Evolutionary conservation across 2,329 filamentous ascomycete species (phyloP), one percentile per base, ranked within the genome.

Genomic region (Emergomyces pasteurianus): DNA sequence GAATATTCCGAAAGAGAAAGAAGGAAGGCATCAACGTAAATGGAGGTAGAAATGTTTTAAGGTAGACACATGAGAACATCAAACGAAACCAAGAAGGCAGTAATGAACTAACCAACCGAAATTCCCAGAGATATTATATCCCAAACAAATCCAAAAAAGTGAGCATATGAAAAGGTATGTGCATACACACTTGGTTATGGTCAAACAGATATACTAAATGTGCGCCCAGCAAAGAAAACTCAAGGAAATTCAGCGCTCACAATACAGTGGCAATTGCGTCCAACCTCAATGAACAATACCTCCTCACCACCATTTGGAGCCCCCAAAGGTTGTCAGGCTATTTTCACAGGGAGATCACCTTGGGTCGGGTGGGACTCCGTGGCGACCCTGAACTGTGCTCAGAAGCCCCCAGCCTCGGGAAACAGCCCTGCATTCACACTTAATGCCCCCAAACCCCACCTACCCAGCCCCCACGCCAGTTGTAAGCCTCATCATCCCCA

Each of bases 401-500:
- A 58, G 71, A 68, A 34, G 71, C 65, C 38, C 69, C 67, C 16
- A 26, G 18, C 2, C 46, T n/a, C n/a, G 5, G 34, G 34, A 1
- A 5, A 5, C 7, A 9, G n/a, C 10, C 21, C 21, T n/a, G 21
- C n/a, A 23, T 46, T 12, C 21, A 8, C 47, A 50, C 6, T 28
- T 31, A 14, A 16, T 9, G 8, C 3, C 8, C 50, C 3, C 65
- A 63, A 12, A 60, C 59, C 40, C 63, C 64, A 8, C 63, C 65
- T 28, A 63, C 68, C 71, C 49, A 3, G 31, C 61, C 60, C 47
- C 68, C 70, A 36, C 61, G 18, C 3, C 21, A 5, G 16, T 73
- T 71, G 60, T 76, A 75, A 66, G 74, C 75, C n/a, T 75, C 73
- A 28, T 76, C 74, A 21, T 72, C 73, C 49, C 61, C 67, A 31